Conservation (phyloP, 73 alveolate genomes). For the Paramecium primaurelia region DNA sequence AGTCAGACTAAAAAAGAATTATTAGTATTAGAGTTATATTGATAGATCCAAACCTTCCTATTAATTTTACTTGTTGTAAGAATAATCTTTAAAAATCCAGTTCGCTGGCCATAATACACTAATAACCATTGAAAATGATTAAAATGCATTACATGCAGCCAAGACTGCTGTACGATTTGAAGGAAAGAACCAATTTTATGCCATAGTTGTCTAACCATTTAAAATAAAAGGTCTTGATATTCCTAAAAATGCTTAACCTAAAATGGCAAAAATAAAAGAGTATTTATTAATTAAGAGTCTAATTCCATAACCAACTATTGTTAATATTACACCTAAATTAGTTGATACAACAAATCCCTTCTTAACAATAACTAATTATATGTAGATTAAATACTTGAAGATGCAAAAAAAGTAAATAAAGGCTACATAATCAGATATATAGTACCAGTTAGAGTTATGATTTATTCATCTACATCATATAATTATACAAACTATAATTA, state of each 20-base stretch:
- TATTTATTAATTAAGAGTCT: not conserved
- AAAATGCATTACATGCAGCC: not conserved
- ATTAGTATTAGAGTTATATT: not conserved
- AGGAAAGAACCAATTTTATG: conserved; percentile 34
- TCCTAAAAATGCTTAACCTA: not conserved
- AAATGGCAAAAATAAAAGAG: not conserved
- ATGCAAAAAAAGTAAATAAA: conserved; percentile 24
- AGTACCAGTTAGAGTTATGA: conserved; percentile 3
- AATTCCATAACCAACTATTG: not conserved
- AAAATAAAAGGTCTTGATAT: conserved; percentile 24
- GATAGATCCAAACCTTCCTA: not conserved
- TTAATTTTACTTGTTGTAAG: not conserved
- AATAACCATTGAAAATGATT: conserved; percentile 25
- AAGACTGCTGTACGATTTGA: conserved; percentile 8
- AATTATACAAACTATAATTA: not conserved
- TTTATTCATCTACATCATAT: not conserved
- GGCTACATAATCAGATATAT: conserved; percentile 24
- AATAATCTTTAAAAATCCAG: not conserved
- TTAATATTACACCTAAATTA: not conserved
- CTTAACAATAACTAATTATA: not conserved
- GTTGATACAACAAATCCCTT: not conserved
- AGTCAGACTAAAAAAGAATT: not conserved
- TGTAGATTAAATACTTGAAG: not conserved
- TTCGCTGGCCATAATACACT: conserved; percentile 24
- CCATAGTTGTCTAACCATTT: not conserved